phyloP scores from a whole-genome alignment of 345 rosid species.

The Salix caprea region DNA sequence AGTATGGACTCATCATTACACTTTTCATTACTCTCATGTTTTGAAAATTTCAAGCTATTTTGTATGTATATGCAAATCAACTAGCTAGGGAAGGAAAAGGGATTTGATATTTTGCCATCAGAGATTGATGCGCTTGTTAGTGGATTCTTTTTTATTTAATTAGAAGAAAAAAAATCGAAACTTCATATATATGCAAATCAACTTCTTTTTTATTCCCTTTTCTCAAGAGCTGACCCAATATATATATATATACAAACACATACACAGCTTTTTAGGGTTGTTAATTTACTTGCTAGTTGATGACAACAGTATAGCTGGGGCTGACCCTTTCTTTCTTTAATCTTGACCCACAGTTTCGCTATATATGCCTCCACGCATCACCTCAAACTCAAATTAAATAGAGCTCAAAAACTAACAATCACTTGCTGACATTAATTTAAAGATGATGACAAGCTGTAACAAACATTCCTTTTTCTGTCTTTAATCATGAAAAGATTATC shows the following conservation, averaged over 20 bases:
- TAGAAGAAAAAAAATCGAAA: too few relatives aligned
- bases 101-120: too few relatives aligned
- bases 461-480: neutral
- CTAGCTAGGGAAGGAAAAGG: too few relatives aligned
- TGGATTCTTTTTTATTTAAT: too few relatives aligned
- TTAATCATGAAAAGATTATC: conserved; percentile 20
- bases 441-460: neutral
- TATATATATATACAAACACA: too few relatives aligned
- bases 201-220: too few relatives aligned
- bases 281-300: neutral
- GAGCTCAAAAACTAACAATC: neutral
- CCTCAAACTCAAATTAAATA: neutral
- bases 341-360: neutral
- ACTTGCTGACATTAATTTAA: neutral
- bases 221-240: neutral
- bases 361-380: neutral
- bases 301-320: neutral
- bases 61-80: too few relatives aligned
- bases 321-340: neutral
- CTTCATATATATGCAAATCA: too few relatives aligned
- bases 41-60: too few relatives aligned
- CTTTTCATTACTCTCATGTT: neutral
- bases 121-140: too few relatives aligned
- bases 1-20: neutral
- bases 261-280: neutral